phyloP scores from a whole-genome alignment of 2,329 filamentous ascomycete species.

The Penicillium sp. region DNA sequence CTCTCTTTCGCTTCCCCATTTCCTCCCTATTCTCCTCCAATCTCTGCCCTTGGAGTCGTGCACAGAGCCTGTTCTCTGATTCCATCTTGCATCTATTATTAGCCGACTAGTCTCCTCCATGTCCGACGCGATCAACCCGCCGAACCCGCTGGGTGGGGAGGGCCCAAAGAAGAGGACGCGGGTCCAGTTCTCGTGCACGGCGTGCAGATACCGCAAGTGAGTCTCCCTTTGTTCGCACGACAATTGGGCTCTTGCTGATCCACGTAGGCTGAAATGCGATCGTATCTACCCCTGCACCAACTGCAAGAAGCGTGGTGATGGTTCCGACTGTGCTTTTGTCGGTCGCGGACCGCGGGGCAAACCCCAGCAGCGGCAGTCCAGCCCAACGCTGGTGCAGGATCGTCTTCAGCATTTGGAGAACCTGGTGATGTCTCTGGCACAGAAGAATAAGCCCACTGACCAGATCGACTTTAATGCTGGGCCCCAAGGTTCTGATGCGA shows the following conservation, averaged over 20 bases:
- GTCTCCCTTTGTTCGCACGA: constrained; percentile 3
- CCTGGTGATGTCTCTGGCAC: constrained; percentile 39
- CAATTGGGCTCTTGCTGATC: background rate
- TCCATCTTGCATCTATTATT: background rate
- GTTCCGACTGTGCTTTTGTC: constrained; percentile 37
- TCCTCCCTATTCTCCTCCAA: background rate
- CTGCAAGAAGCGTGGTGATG: constrained; percentile 39
- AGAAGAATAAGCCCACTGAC: constrained; percentile 28
- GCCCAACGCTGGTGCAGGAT: constrained; percentile 38
- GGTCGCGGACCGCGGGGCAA: constrained; percentile 40
- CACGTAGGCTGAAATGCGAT: constrained; percentile 39
- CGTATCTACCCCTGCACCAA: constrained; percentile 41
- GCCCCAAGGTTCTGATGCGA: constrained; percentile 3
- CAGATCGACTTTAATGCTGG: constrained; percentile 14
- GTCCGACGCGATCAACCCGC: constrained; percentile 7
- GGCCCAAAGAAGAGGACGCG: constrained; percentile 36
- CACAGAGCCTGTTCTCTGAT: background rate
- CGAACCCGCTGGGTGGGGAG: constrained; percentile 15
- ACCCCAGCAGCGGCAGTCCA: constrained; percentile 29
- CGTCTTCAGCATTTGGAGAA: constrained; percentile 43
- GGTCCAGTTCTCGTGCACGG: constrained; percentile 45
- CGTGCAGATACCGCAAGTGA: constrained; percentile 42
- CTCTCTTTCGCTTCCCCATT: background rate
- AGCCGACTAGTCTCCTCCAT: constrained; percentile 3
- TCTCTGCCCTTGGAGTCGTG: too few relatives aligned